Percentiles rank a stretch among this genome's conserved stretches.
Evolutionary conservation across 83 land plant genomes (phyloP).

Genomic region (Larix sibirica): DNA sequence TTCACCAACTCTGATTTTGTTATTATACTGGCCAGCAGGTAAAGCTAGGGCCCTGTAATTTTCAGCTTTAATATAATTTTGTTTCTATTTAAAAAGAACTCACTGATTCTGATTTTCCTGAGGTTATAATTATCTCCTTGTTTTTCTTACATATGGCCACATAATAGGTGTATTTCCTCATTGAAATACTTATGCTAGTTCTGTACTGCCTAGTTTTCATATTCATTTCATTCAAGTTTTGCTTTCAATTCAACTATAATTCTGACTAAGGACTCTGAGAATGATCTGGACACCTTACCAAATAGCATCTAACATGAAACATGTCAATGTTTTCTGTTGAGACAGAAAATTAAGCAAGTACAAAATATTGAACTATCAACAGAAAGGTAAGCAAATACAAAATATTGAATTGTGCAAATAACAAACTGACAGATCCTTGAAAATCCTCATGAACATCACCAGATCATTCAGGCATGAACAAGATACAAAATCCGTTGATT

Average conservation of each 20-base stretch:
- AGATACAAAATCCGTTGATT: background rate
- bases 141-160: no score
- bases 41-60: no score
- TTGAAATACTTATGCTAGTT: background rate
- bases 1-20: no score
- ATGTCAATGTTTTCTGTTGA: background rate
- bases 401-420: background rate
- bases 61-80: no score
- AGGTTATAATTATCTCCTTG: no score
- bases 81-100: no score
- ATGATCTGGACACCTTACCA: background rate
- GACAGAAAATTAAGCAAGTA: background rate
- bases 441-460: background rate
- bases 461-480: background rate
- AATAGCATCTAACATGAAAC: background rate
- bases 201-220: background rate
- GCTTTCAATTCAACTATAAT: background rate
- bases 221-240: background rate
- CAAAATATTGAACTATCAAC: background rate
- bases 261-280: background rate
- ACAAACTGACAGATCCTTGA: background rate
- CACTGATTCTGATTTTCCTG: no score
- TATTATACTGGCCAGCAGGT: no score
- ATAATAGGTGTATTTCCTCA: background rate
- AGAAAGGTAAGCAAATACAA: background rate